A percentile compares a stretch with the other conserved stretches of the same genome.
Evolutionary conservation across 2,329 filamentous ascomycete species (phyloP).

Genomic region (Massarina eburnea): DNA sequence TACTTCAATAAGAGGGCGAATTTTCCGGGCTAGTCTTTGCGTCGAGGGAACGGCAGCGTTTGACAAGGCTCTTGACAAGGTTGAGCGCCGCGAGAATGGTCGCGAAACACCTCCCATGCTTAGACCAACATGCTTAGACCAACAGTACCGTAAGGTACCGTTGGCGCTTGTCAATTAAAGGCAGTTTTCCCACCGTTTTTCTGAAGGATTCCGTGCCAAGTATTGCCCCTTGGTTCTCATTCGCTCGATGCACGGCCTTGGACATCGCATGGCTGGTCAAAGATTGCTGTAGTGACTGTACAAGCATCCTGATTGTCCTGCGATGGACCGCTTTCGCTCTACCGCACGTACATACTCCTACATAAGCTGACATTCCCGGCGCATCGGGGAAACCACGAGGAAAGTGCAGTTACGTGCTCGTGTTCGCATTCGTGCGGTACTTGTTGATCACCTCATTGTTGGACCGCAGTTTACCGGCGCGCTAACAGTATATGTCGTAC

Average conservation of each 20-base stretch:
- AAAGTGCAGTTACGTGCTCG: background rate
- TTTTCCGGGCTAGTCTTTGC: background rate
- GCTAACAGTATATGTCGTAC: too few relatives aligned
- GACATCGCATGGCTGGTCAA: background rate
- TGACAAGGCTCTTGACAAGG: background rate
- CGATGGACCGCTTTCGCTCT: background rate
- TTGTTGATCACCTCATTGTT: too few relatives aligned
- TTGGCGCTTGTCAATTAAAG: background rate
- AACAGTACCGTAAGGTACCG: background rate
- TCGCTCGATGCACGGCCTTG: background rate
- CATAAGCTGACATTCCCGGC: background rate
- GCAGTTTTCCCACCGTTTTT: background rate
- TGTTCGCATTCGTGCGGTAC: too few relatives aligned
- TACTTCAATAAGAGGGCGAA: background rate
- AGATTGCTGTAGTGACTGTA: background rate
- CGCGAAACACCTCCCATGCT: constrained; percentile 1
- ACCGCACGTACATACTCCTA: too few relatives aligned
- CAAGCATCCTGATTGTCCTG: background rate
- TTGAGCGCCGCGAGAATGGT: background rate
- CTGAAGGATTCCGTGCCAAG: background rate
- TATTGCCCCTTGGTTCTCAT: background rate
- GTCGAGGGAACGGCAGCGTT: background rate
- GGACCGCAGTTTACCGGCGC: too few relatives aligned
- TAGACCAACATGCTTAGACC: too few relatives aligned
- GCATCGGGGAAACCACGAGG: background rate